Evolutionary conservation across 208 protist genomes (phyloP), one percentile per base, ranked within the genome.

Genomic region (Trypanosoma cruzi): DNA sequence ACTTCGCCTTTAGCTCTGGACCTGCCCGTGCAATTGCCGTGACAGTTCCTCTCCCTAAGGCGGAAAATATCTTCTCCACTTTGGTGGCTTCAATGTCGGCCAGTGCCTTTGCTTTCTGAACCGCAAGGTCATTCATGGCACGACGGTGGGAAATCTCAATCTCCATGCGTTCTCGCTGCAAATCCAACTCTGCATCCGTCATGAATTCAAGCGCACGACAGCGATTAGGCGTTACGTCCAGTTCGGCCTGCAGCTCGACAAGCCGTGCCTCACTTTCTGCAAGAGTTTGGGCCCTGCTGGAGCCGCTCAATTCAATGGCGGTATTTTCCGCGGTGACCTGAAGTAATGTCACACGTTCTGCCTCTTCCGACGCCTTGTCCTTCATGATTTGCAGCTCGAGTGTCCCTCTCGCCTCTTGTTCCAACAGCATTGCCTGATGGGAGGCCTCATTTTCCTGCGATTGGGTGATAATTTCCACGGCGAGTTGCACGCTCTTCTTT

Each of bases 391-490:
- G 91, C 64, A 86, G 79, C 59, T 93, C 86, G 18, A 93, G 60
- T 26, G 70, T 68, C 18, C 92, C 90, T 14, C 64, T 61, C 34
- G 86, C 88, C 59, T 94, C 76, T 57, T 97, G 88, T 76, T 95
- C 92, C 5, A 85, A 61, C 22, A 84, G 55, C 58, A 83, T 81
- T 11, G 92, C 90, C 58, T 94, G 77, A 68, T 97, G 90, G 13
- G 82, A 81, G 13, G 91, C 91, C 58, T 89, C 80, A 66, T 89
- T 95, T 54, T 96, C 91, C 82, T 96, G 93, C 20, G 84, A 81
- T 55, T 88, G 87, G 20, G 93, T 96, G 56, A 94, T 96, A 55
- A 97, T 97, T 63, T 97, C 88, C 64, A 97, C 94, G 52, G 93
- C 93, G 13, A 96, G 85, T 80, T 97, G 93, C 55, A 96, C 91